Conservation (phyloP, 139 green algal species). For the Chlamydomonas sp. region DNA sequence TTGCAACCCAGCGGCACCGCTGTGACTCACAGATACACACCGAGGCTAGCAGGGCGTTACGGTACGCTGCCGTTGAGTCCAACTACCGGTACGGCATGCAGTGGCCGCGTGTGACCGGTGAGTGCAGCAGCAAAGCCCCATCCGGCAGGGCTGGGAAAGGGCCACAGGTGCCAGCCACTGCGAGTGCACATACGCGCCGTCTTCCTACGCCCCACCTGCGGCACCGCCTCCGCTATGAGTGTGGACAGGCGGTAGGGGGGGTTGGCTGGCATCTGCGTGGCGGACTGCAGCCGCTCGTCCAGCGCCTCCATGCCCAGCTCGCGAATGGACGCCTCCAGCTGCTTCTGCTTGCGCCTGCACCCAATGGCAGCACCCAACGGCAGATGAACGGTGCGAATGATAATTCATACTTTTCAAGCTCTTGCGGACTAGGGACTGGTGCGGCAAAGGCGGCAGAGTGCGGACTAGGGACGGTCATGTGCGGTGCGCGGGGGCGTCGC, state of each 20-base stretch:
- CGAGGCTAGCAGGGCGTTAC: too few relatives aligned
- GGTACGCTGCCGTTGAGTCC: too few relatives aligned
- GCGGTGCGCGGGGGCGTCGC: too few relatives aligned
- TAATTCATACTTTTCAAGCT: too few relatives aligned
- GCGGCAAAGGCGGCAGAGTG: not conserved
- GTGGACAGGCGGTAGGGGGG: constrained; percentile 68
- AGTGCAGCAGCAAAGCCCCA: too few relatives aligned
- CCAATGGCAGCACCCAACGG: not conserved
- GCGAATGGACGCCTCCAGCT: constrained; percentile 37
- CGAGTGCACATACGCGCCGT: not conserved
- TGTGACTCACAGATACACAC: too few relatives aligned
- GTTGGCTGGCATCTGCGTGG: constrained; percentile 42
- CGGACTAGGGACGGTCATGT: not conserved
- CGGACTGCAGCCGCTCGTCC: constrained; percentile 71
- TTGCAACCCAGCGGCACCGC: too few relatives aligned
- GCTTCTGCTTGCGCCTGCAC: constrained; percentile 38
- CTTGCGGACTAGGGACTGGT: not conserved
- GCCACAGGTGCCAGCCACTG: too few relatives aligned
- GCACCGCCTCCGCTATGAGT: constrained; percentile 61
- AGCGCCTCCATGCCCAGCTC: constrained; percentile 63
- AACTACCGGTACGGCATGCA: too few relatives aligned
- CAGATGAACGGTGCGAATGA: too few relatives aligned
- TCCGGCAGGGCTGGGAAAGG: too few relatives aligned
- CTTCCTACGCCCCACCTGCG: constrained; percentile 17
- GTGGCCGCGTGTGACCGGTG: too few relatives aligned